Evolutionary conservation across 2,329 filamentous ascomycete species (phyloP).

Genomic region (Penicillium brevicompactum): DNA sequence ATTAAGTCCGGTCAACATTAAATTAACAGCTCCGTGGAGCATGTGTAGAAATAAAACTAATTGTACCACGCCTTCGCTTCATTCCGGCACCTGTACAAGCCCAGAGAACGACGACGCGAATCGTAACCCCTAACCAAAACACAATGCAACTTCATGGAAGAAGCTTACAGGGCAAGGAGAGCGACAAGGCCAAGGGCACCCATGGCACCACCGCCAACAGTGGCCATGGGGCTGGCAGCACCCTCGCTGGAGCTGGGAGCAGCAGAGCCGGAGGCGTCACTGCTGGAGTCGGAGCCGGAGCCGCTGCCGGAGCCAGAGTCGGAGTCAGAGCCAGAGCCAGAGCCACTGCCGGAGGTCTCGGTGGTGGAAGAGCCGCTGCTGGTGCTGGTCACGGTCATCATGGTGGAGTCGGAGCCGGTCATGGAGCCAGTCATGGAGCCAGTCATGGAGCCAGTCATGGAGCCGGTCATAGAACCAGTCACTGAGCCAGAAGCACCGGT

Average conservation of each 20-base stretch:
- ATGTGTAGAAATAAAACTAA: slow-evolving; percentile 3
- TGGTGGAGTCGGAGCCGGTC: slow-evolving; percentile 11
- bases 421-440: slow-evolving; percentile 6
- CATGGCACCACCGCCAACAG: slow-evolving; percentile 34
- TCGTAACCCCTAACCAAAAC: slow-evolving; percentile 16
- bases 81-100: slow-evolving; percentile 21
- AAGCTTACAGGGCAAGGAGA: slow-evolving; percentile 42
- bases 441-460: neutral
- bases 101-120: slow-evolving; percentile 10
- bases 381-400: slow-evolving; percentile 19
- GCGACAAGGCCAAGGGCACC: slow-evolving; percentile 47
- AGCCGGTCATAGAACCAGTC: slow-evolving; percentile 1
- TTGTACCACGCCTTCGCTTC: slow-evolving; percentile 11
- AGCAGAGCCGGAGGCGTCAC: slow-evolving; percentile 16
- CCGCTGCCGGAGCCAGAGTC: slow-evolving; percentile 12
- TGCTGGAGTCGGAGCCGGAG: slow-evolving; percentile 15
- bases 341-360: neutral
- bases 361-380: slow-evolving; percentile 24
- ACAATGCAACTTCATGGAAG: neutral
- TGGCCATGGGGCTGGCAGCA: slow-evolving; percentile 34
- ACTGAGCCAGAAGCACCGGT: neutral
- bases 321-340: slow-evolving; percentile 22
- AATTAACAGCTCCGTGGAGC: slow-evolving; percentile 10
- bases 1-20: slow-evolving; percentile 19
- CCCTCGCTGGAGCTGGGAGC: slow-evolving; percentile 12